These are phyloP conservation scores for Alternaria arbusti DNA, from an alignment of 2,329 filamentous ascomycete species.

Conservation along the genomic window DNA sequence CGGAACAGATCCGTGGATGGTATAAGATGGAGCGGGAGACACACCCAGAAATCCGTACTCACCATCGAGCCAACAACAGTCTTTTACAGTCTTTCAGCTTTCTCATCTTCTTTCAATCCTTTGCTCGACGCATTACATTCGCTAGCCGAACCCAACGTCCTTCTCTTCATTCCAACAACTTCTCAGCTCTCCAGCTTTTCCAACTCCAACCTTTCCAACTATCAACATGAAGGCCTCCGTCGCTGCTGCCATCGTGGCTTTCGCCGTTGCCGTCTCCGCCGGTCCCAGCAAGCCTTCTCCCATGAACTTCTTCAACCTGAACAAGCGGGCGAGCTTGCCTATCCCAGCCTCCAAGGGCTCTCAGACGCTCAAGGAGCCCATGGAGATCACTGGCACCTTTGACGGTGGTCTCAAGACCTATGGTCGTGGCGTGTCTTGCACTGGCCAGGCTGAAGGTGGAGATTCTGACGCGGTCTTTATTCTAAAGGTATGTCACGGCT, in stretches of 20 bases:
- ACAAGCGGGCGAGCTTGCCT: constrained; percentile 40
- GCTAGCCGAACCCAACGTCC: constrained; percentile 24
- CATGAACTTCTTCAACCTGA: constrained; percentile 26
- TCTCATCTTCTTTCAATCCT: constrained; percentile 13
- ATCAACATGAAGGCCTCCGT: constrained; percentile 44
- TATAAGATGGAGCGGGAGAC: constrained; percentile 19
- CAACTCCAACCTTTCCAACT: constrained; percentile 6
- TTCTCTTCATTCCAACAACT: constrained; percentile 7
- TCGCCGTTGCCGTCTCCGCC: constrained; percentile 37
- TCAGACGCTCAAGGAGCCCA: constrained; percentile 32
- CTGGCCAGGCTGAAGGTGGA: constrained; percentile 53
- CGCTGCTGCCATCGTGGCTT: constrained; percentile 32
- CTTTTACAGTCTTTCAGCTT: constrained; percentile 10
- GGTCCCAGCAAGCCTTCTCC: constrained; percentile 23
- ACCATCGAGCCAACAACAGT: constrained; percentile 25
- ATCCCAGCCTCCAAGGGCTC: constrained; percentile 38
- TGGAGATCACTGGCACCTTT: constrained; percentile 33
- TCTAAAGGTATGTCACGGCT: neutral
- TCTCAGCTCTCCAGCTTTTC: constrained; percentile 10
- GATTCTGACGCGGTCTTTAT: constrained; percentile 59
- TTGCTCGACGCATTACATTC: constrained; percentile 33
- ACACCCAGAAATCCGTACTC: constrained; percentile 17
- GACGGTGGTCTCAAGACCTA: constrained; percentile 45
- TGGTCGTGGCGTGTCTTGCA: constrained; percentile 48
- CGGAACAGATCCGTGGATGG: neutral